Evolutionary conservation across 805 yeast species (phyloP).

Genomic region (Zygosaccharomyces bisporus): DNA sequence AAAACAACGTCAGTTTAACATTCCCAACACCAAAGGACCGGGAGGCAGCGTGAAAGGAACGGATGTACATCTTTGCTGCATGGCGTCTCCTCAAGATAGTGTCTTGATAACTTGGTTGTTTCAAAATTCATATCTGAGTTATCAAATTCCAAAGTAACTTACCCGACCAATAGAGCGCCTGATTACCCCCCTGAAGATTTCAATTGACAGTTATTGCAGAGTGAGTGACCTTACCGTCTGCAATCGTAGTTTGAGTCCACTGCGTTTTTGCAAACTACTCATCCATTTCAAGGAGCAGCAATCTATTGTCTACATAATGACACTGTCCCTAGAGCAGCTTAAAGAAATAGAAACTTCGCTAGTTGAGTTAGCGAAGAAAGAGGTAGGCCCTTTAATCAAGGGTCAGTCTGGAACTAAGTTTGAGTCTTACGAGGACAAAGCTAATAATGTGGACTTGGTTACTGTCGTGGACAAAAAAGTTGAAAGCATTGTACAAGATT

Average conservation of each 20-base stretch:
- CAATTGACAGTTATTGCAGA: not conserved
- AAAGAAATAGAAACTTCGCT: slow-evolving; percentile 28
- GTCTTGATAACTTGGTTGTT: not conserved
- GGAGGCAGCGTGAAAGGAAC: slow-evolving; percentile 11
- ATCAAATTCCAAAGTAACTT: not conserved
- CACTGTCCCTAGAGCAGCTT: slow-evolving; percentile 21
- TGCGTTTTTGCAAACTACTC: too few species aligned
- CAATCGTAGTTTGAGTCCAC: too few species aligned
- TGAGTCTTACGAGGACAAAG: slow-evolving; percentile 50
- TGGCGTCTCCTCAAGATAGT: not conserved
- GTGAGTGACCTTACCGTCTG: too few species aligned
- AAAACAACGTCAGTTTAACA: slow-evolving; percentile 52
- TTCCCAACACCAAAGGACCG: slow-evolving; percentile 3
- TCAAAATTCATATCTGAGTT: not conserved
- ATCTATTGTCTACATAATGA: slow-evolving; percentile 12
- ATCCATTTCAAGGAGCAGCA: not conserved
- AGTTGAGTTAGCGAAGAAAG: slow-evolving; percentile 21
- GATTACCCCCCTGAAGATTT: not conserved
- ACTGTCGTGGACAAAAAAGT: slow-evolving; percentile 58
- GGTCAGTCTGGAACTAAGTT: slow-evolving; percentile 26
- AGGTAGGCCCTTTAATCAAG: slow-evolving; percentile 32
- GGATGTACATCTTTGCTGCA: not conserved
- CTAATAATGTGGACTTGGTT: slow-evolving; percentile 58
- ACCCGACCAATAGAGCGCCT: slow-evolving; percentile 1
- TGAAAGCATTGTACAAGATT: slow-evolving; percentile 38